Conservation (phyloP, 2,329 filamentous ascomycete species). For the Lecanicillium sp. region DNA sequence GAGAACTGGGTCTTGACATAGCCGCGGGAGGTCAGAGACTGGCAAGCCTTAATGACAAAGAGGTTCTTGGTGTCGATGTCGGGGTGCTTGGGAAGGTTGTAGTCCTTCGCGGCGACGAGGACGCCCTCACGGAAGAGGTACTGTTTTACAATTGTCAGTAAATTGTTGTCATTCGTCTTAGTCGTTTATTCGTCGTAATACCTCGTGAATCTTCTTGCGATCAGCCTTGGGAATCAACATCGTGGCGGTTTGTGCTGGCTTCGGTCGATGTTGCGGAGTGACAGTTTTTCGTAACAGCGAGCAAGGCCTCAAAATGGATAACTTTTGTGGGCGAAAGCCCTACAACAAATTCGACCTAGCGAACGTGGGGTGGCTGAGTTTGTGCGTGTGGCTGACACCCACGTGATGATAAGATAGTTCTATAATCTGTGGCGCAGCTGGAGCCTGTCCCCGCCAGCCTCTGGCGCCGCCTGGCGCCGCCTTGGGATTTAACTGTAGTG, state of each 20-base stretch:
- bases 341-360: slow-evolving; percentile 28
- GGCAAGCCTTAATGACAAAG: slow-evolving; percentile 96
- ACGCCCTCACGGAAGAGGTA: slow-evolving; percentile 94
- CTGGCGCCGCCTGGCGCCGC: neutral
- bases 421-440: slow-evolving; percentile 1
- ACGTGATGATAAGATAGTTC: slow-evolving; percentile 23
- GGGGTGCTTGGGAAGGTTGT: slow-evolving; percentile 93
- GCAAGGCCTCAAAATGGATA: slow-evolving; percentile 34
- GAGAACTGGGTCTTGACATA: slow-evolving; percentile 99
- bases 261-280: slow-evolving; percentile 44
- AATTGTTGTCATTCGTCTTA: slow-evolving; percentile 4
- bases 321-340: slow-evolving; percentile 39
- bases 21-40: slow-evolving; percentile 96
- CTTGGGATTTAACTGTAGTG: neutral
- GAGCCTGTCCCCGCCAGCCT: too few relatives aligned
- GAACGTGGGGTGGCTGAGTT: slow-evolving; percentile 23
- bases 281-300: slow-evolving; percentile 28
- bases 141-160: slow-evolving; percentile 33
- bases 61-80: slow-evolving; percentile 99
- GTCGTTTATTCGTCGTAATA: slow-evolving; percentile 20
- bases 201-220: slow-evolving; percentile 99
- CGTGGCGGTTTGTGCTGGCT: slow-evolving; percentile 49
- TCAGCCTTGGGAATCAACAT: slow-evolving; percentile 99
- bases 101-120: slow-evolving; percentile 99
- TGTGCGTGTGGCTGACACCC: slow-evolving; percentile 18